Evolutionary conservation across 441 rosid genomes (phyloP), one percentile per base, ranked within the genome.

Genomic region (Dalechampia spathulata): DNA sequence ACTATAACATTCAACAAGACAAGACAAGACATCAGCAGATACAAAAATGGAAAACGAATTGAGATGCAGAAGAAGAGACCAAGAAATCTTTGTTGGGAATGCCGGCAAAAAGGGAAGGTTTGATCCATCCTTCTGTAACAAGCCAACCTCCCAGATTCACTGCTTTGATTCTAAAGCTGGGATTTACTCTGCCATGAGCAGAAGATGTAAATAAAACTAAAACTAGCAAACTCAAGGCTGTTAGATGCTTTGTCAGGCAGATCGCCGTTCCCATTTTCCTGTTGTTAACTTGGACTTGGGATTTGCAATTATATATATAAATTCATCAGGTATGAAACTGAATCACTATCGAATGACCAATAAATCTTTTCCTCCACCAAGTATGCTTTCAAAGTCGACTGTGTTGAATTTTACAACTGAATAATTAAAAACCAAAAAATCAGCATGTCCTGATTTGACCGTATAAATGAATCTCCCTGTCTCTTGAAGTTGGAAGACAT

Each of bases 141-240:
- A 79, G 70, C 88, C 88, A 82, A 11, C 88, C 88, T 48, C 85
- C 85, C 14, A 82, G 85, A 65, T 72, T 79, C 47, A 73, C 88
- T 10, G 88, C 88, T 68, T 54, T 74, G 14, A 75, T 28, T 51
- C 49, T 44, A 30, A 52, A 67, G 21, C 46, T 42, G 11, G 68
- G 64, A 42, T 21, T 32, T 2, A 21, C 34, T 27, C 70, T 69
- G 8, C 68, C 77, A 48, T 58, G 30, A 9, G 65, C 56, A 37
- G 47, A 27, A 47, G 55, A 34, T 30, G 57, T 16, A 52, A 62
- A 20, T 42, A 53, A 58, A 48, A 53, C 43, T 17, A 66, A n/a
- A 6, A 43, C n/a, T n/a, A n/a, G n/a, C n/a, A n/a, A 17, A 30
- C 52, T 40, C 41, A 58, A 9, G 19, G 45, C 8, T 10, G 64